Percentiles rank a stretch among this genome's conserved stretches.
These are phyloP conservation scores for Pseudonitzschia pungens DNA, from an alignment of 108 stramenopile genomes.

Conservation along the genomic window DNA sequence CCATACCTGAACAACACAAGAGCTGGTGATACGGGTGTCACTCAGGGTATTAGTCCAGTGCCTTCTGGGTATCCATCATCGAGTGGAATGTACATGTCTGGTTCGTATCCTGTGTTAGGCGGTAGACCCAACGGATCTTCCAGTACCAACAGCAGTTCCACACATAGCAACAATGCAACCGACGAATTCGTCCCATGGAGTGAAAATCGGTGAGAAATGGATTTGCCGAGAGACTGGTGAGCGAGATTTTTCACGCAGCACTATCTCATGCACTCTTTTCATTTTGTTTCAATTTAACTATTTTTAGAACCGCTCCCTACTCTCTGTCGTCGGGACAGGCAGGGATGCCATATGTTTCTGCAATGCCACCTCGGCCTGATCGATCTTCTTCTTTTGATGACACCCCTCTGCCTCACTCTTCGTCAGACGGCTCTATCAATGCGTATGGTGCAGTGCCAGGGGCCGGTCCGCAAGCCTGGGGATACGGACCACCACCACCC, in stretches of 20 bases:
- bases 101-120: conserved; percentile 5
- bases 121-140: conserved; percentile 11
- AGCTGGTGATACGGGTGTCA: conserved; percentile 5
- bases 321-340: conserved; percentile 1
- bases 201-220: conserved; percentile 34
- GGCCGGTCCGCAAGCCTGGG: conserved; percentile 40
- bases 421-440: conserved; percentile 20
- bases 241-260: too few species aligned
- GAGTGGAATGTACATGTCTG: background rate
- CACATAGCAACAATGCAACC: background rate
- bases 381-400: conserved; percentile 62
- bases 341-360: conserved; percentile 33
- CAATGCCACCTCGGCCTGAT: conserved; percentile 31
- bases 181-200: conserved; percentile 33
- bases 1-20: conserved; percentile 11
- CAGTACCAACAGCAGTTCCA: background rate
- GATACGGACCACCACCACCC: conserved; percentile 43
- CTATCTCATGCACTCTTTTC: background rate
- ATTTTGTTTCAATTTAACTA: background rate
- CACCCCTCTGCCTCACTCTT: conserved; percentile 38
- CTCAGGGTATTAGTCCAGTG: conserved; percentile 6
- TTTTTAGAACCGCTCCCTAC: background rate
- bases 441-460: conserved; percentile 17
- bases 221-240: too few species aligned
- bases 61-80: conserved; percentile 9